Conservation (phyloP, 2,329 filamentous ascomycete genomes). For the Chrysoporthe puriensis region DNA sequence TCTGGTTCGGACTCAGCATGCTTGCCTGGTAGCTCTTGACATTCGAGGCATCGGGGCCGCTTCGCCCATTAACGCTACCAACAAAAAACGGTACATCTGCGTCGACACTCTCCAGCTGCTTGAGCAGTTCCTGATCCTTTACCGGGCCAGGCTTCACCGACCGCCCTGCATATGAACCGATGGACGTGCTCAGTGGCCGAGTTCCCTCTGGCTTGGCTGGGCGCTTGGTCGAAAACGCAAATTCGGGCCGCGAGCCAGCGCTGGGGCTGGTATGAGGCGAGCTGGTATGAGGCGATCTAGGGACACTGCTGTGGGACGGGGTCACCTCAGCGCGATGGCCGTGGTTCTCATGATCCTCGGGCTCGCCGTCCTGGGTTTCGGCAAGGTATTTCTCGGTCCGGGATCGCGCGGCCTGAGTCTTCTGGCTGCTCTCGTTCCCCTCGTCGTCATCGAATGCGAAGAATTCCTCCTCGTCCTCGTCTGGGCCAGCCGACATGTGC, state of each 20-base stretch:
- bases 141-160: slow-evolving; percentile 36
- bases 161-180: slow-evolving; percentile 46
- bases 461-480: slow-evolving; percentile 21
- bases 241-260: slow-evolving; percentile 8
- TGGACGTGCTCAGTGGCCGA: slow-evolving; percentile 32
- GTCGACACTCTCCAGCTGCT: slow-evolving; percentile 43
- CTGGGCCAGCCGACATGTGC: slow-evolving; percentile 10
- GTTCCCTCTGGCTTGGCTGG: slow-evolving; percentile 22
- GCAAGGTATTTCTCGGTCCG: slow-evolving; percentile 21
- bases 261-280: slow-evolving; percentile 17
- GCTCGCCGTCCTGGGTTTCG: slow-evolving; percentile 2
- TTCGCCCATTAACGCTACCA: slow-evolving; percentile 44
- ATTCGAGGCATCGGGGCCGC: slow-evolving; percentile 34
- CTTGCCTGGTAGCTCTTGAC: slow-evolving; percentile 37
- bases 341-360: not conserved
- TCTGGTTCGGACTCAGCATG: slow-evolving; percentile 28
- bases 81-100: slow-evolving; percentile 43
- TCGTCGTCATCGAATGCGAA: slow-evolving; percentile 24
- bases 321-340: not conserved
- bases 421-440: not conserved
- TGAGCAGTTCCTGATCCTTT: slow-evolving; percentile 24
- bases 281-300: slow-evolving; percentile 12
- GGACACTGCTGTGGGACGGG: not conserved
- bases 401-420: slow-evolving; percentile 10
- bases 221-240: slow-evolving; percentile 18